Percentiles rank a stretch among this genome's conserved stretches.
Evolutionary conservation across 2,329 filamentous ascomycete species (phyloP).

Genomic region (Zarea fungicola): DNA sequence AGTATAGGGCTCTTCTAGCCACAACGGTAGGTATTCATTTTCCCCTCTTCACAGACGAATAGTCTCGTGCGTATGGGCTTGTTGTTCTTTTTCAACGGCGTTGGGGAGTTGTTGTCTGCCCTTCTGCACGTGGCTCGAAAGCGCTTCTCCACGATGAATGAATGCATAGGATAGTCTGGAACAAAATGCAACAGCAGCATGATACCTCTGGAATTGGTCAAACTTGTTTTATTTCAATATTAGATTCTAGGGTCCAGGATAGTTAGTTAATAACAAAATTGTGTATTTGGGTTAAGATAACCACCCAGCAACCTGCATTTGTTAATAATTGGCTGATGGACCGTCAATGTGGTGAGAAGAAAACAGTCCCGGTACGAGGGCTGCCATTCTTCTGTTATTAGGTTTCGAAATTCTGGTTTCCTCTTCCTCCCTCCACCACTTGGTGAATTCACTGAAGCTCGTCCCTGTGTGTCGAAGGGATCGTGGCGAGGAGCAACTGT

Average conservation of each 20-base stretch:
- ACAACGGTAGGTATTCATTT: constrained; percentile 43
- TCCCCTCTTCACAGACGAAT: constrained; percentile 33
- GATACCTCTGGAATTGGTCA: constrained; percentile 10
- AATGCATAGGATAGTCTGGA: constrained; percentile 24
- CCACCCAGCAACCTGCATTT: background rate
- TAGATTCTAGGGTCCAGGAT: constrained; percentile 9
- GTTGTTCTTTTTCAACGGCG: constrained; percentile 45
- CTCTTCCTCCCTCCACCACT: too few species aligned
- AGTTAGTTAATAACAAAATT: constrained; percentile 11
- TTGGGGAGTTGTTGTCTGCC: constrained; percentile 38
- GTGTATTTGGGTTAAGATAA: background rate
- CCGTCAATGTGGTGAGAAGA: too few species aligned
- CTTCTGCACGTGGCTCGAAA: constrained; percentile 47
- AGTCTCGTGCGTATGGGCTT: constrained; percentile 33
- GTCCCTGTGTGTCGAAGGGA: too few species aligned
- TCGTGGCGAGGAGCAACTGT: too few species aligned
- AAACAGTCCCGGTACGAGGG: too few species aligned
- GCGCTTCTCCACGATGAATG: constrained; percentile 38
- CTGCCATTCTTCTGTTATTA: too few species aligned
- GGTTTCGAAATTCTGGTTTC: too few species aligned
- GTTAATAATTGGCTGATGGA: too few species aligned
- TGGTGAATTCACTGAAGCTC: too few species aligned
- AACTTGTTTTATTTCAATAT: constrained; percentile 10
- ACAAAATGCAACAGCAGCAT: constrained; percentile 15
- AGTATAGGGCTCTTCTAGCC: constrained; percentile 24